Conservation (phyloP, 768 basidiomycete species). For the Lactarius trivialis region DNA sequence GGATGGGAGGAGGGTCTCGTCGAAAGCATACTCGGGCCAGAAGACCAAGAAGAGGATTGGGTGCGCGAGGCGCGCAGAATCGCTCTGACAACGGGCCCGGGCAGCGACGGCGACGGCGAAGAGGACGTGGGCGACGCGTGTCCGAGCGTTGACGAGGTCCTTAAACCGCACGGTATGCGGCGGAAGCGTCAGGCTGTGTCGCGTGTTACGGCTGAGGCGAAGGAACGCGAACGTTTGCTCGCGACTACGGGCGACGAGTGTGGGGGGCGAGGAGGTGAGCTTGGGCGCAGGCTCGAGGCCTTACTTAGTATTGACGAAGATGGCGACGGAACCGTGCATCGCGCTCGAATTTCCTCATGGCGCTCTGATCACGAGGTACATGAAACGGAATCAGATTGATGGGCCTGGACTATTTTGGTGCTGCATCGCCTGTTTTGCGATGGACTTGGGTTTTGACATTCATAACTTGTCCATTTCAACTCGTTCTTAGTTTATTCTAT, state of each 20-base stretch:
- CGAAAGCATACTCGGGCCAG: slow-evolving; percentile 65
- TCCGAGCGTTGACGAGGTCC: slow-evolving; percentile 20
- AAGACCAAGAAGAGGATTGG: slow-evolving; percentile 69
- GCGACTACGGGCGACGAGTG: slow-evolving; percentile 69
- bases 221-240: slow-evolving; percentile 64
- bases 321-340: slow-evolving; percentile 12
- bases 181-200: slow-evolving; percentile 38
- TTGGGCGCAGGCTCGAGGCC: slow-evolving; percentile 68
- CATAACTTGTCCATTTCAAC: not conserved
- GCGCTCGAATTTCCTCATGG: slow-evolving; percentile 7
- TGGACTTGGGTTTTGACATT: not conserved
- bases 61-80: slow-evolving; percentile 30
- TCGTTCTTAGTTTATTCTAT: not conserved
- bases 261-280: slow-evolving; percentile 72
- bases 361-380: slow-evolving; percentile 23
- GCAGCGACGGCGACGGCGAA: not conserved
- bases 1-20: slow-evolving; percentile 87
- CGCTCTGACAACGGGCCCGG: not conserved
- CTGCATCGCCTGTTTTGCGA: slow-evolving; percentile 5
- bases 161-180: slow-evolving; percentile 16
- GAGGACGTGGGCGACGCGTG: slow-evolving; percentile 17
- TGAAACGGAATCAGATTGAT: slow-evolving; percentile 26
- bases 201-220: slow-evolving; percentile 48
- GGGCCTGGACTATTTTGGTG: not conserved
- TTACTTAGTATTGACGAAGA: slow-evolving; percentile 48